Conservation (phyloP, 148 eudicot species). For the Limonium bicolor region DNA sequence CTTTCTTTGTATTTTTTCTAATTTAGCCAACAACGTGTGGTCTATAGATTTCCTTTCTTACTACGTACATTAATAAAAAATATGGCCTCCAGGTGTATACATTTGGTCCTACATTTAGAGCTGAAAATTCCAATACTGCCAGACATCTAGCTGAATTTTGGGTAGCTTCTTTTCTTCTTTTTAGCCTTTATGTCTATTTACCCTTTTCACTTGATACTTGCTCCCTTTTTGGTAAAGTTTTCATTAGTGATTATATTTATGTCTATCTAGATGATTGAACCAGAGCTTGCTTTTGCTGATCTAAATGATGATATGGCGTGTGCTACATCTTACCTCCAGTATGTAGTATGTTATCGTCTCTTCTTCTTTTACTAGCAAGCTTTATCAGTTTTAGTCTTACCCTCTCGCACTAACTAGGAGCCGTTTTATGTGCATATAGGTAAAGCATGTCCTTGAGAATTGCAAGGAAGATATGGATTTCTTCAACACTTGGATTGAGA, state of each 20-base stretch:
- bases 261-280: constrained; percentile 80
- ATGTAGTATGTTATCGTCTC: constrained; percentile 81
- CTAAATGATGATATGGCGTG: constrained; percentile 98
- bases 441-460: constrained; percentile 73
- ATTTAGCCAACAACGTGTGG: not conserved
- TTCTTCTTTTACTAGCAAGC: not conserved
- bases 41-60: too few relatives aligned
- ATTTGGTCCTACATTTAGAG: constrained; percentile 97
- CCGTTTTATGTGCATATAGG: constrained; percentile 26
- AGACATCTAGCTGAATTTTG: constrained; percentile 98
- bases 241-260: not conserved
- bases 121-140: constrained; percentile 95
- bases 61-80: not conserved
- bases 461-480: constrained; percentile 99
- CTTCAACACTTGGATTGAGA: constrained; percentile 94
- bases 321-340: constrained; percentile 99
- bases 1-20: constrained; percentile 2
- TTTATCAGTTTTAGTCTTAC: not conserved
- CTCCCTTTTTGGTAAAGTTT: not conserved
- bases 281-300: constrained; percentile 97
- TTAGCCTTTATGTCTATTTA: not conserved
- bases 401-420: not conserved
- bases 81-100: constrained; percentile 67
- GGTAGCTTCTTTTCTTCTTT: constrained; percentile 25
- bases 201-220: not conserved